Base-by-base conservation (phyloP, 768 basidiomycete genomes). In the Leccinum subtestaceum region DNA sequence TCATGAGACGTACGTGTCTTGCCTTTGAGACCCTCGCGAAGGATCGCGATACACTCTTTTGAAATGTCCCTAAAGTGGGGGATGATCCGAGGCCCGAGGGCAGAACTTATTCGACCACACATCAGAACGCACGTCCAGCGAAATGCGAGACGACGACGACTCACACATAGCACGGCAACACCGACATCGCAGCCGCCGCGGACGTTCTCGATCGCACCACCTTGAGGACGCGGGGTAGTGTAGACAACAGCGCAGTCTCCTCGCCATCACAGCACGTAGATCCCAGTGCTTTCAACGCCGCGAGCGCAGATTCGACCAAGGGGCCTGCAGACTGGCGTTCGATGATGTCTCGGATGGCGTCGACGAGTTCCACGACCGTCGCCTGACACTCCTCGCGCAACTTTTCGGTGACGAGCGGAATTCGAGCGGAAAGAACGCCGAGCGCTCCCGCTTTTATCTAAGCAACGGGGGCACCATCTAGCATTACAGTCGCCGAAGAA, bases 71-170 rank as follows among this genome's bases (percentile, higher is more conserved):
- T 84, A 74, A 97, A 88, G 73, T 85, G 81, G 5, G 96, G 93
- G 52, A 99, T 93, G 52, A 94, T 80, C 0, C 96, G 87, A 11
- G 95, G 93, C 0, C 92, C 93, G 21, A 98, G 81, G 49, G 87
- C 85, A 19, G 78, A 70, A 19, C 93, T 96, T 38, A 65, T 15
- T 48, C 29, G 36, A 34, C 3, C 47, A 8, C 31, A 34, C 45
- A 6, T 71, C 51, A 64, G 63, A 34, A n/a, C 36, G 32, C 19
- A 10, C 45, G 21, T 5, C 10, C 0, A n/a, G 9, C n/a, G n/a
- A 8, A n/a, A n/a, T 38, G 17, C 23, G 15, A 50, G 12, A 36
- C 19, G 36, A 38, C 21, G 29, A 55, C 2, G 36, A 49, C 56
- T 79, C 82, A 93, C 89, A 84, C 77, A 57, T 94, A 77, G 34